A percentile compares a stretch with the other conserved stretches of the same genome.
Evolutionary conservation across 805 yeast genomes (phyloP).

Genomic region (Lipomyces kockii): DNA sequence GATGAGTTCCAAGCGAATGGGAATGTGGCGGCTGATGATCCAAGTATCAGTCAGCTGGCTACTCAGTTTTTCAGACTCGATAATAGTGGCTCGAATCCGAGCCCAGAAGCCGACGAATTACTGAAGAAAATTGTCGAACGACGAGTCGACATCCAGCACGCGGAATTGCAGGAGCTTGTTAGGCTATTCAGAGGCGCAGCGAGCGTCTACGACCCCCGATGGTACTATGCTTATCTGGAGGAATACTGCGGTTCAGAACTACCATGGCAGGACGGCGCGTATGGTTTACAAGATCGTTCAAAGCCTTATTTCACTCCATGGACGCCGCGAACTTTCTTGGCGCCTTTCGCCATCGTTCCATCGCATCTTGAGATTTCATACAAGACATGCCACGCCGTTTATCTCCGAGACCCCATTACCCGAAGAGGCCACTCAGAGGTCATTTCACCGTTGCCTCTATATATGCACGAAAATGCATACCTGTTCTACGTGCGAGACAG

Average conservation of each 20-base stretch:
- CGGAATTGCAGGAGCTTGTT: constrained; percentile 14
- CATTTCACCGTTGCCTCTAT: constrained; percentile 81
- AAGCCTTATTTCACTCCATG: constrained; percentile 95
- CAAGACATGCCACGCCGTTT: constrained; percentile 93
- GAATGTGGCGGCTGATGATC: background rate
- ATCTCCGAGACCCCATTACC: constrained; percentile 94
- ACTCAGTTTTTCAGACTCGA: background rate
- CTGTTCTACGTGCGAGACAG: constrained; percentile 88
- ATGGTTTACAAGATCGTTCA: constrained; percentile 75
- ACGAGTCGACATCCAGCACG: constrained; percentile 3
- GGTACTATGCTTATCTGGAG: constrained; percentile 33
- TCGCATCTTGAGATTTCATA: constrained; percentile 89
- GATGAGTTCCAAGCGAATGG: background rate
- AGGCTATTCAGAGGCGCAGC: constrained; percentile 29
- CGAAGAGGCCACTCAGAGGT: constrained; percentile 97
- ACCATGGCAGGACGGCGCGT: constrained; percentile 82
- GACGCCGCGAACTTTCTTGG: constrained; percentile 91
- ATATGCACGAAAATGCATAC: constrained; percentile 89
- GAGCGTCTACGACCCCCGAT: constrained; percentile 34
- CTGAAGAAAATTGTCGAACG: background rate
- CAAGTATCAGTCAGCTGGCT: background rate
- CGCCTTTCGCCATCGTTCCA: constrained; percentile 91
- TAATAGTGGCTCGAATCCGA: background rate
- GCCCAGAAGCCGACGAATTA: constrained; percentile 4
- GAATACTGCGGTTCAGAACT: constrained; percentile 43